Evolutionary conservation across 2,329 filamentous ascomycete species (phyloP).

Genomic region (Talaromyces amestolkiae): DNA sequence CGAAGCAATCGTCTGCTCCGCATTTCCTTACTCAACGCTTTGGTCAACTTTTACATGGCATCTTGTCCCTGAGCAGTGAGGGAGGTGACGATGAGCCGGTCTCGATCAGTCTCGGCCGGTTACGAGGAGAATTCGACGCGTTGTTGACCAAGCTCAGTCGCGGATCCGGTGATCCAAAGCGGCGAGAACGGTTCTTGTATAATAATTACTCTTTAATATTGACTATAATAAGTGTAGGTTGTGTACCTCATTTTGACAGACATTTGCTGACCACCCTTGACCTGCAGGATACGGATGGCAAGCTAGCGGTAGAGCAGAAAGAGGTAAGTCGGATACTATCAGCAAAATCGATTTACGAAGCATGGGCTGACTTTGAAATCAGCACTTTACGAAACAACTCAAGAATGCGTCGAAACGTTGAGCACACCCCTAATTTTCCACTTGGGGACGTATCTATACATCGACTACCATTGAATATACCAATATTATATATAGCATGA

Average conservation of each 20-base stretch:
- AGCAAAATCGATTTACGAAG: neutral
- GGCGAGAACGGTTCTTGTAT: slow-evolving; percentile 81
- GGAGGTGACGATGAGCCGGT: slow-evolving; percentile 94
- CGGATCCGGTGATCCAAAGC: slow-evolving; percentile 71
- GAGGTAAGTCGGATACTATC: slow-evolving; percentile 34
- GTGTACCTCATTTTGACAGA: neutral
- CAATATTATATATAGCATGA: slow-evolving; percentile 11
- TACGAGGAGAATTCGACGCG: slow-evolving; percentile 77
- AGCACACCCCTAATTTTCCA: slow-evolving; percentile 15
- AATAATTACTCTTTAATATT: slow-evolving; percentile 96
- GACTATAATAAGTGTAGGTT: slow-evolving; percentile 74
- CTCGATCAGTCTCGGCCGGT: slow-evolving; percentile 70
- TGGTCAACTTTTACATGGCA: slow-evolving; percentile 83
- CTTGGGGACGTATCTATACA: neutral
- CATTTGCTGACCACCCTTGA: slow-evolving; percentile 19
- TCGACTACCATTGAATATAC: neutral
- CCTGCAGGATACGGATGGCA: slow-evolving; percentile 45
- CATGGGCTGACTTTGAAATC: slow-evolving; percentile 20
- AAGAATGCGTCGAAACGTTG: slow-evolving; percentile 35
- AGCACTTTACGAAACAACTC: slow-evolving; percentile 44
- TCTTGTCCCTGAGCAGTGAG: slow-evolving; percentile 79
- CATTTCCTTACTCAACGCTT: slow-evolving; percentile 94
- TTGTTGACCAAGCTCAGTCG: slow-evolving; percentile 78
- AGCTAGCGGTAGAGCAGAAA: slow-evolving; percentile 65
- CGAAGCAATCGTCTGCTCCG: slow-evolving; percentile 60